Evolutionary conservation across 495 filamentous ascomycete species (phyloP).

Genomic region (Monascus purpureus): DNA sequence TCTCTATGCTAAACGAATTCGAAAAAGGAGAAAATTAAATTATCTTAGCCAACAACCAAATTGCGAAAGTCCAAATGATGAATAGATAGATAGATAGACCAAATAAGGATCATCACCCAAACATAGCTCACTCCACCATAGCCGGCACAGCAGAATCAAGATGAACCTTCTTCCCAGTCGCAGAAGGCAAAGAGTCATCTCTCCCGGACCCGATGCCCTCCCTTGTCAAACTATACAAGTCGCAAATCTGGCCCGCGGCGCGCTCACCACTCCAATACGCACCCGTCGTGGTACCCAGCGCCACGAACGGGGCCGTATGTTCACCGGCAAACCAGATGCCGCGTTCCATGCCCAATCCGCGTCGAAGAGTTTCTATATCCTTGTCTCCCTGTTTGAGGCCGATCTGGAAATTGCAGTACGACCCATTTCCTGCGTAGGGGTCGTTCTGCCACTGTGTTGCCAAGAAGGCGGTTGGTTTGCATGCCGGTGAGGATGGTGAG

Average conservation of each 20-base stretch:
- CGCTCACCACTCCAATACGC: conserved; percentile 88
- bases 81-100: no score
- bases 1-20: no score
- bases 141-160: neutral
- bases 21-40: no score
- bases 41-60: no score
- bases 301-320: conserved; percentile 84
- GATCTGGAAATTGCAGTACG: conserved; percentile 79
- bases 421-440: conserved; percentile 74
- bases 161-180: neutral
- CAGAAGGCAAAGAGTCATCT: conserved; percentile 28
- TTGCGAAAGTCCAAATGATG: no score
- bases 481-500: conserved; percentile 32
- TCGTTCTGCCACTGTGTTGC: conserved; percentile 76
- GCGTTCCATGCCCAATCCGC: conserved; percentile 47
- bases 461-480: conserved; percentile 46
- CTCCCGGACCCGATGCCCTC: conserved; percentile 12
- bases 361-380: conserved; percentile 62
- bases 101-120: conserved; percentile 2
- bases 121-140: neutral
- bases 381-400: conserved; percentile 51
- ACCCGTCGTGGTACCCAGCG: conserved; percentile 73
- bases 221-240: conserved; percentile 15
- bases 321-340: conserved; percentile 88
- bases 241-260: conserved; percentile 51